phyloP scores from a whole-genome alignment of 495 filamentous ascomycete species.

The Penicillium psychrofluorescens region DNA sequence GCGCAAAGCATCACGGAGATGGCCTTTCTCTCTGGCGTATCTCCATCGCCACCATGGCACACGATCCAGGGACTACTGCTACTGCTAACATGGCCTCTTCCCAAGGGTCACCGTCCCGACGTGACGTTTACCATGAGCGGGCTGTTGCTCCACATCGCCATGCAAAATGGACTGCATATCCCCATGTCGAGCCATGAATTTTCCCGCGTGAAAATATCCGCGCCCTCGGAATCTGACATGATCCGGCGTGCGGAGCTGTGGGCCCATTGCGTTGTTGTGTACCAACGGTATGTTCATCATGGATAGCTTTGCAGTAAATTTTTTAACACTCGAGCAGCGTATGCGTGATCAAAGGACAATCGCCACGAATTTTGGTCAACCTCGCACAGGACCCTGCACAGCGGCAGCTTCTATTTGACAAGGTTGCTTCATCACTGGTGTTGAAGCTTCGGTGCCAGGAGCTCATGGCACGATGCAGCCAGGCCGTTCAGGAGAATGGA shows the following conservation, averaged over 20 bases:
- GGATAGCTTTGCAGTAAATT: not conserved
- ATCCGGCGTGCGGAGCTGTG: slow-evolving; percentile 34
- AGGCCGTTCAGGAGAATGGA: slow-evolving; percentile 27
- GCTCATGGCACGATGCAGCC: slow-evolving; percentile 27
- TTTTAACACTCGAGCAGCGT: slow-evolving; percentile 10
- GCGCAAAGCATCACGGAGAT: slow-evolving; percentile 35
- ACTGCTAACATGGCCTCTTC: slow-evolving; percentile 43
- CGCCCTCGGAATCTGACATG: slow-evolving; percentile 28
- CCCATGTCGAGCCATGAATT: slow-evolving; percentile 45
- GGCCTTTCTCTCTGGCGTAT: slow-evolving; percentile 33
- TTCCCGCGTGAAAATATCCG: slow-evolving; percentile 23
- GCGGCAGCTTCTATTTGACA: slow-evolving; percentile 23
- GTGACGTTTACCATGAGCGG: slow-evolving; percentile 34
- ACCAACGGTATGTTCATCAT: slow-evolving; percentile 24
- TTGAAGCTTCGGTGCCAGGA: slow-evolving; percentile 30
- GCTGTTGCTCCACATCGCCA: slow-evolving; percentile 36
- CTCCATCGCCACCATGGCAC: slow-evolving; percentile 31
- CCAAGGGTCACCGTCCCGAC: slow-evolving; percentile 36
- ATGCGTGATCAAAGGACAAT: slow-evolving; percentile 32
- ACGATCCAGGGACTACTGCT: slow-evolving; percentile 43
- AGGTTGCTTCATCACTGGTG: slow-evolving; percentile 21
- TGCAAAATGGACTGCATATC: slow-evolving; percentile 44
- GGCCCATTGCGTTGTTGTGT: slow-evolving; percentile 35
- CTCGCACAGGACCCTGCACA: slow-evolving; percentile 29
- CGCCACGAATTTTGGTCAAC: slow-evolving; percentile 23